Base-by-base conservation (phyloP, 345 rosid species). In the Corchorus capsularis region DNA sequence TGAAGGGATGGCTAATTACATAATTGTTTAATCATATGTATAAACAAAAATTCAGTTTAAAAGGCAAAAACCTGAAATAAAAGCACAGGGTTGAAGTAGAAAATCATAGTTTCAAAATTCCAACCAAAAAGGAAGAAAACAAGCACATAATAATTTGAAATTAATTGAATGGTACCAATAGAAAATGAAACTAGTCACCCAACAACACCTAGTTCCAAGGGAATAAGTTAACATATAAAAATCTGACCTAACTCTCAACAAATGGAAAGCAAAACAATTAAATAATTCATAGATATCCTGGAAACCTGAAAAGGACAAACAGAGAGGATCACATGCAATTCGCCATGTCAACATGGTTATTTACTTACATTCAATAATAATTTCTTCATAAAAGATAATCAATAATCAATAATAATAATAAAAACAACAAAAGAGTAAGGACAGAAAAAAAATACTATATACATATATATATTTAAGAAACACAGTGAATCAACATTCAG, bases 171-270 rank as follows among this genome's bases (percentile, higher is more conserved):
- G 45, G 56, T 39, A 37, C 68, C 34, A 55, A 75, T 32, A 60
- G 27, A 75, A 15, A 49, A 37, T 7, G 46, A 73, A 55, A 80
- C 75, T 80, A 81, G 71, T 73, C 76, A 83, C 61, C 86, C 77
- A 81, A 84, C 77, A 57, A 16, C 64, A 69, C 43, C 68, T 68
- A 73, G 63, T 59, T 76, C 73, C 71, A 63, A 73, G 35, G 49
- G 59, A 72, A 60, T 52, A 69, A 75, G 78, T 64, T 64, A 80
- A 52, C 74, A 34, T 74, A 74, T 55, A 63, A 65, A 63, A 70
- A 7, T 69, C 77, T 56, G 66, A 78, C 82, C 87, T 54, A 74
- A 80, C 81, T 54, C 78, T 77, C 72, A 74, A 45, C 76, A 39
- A 75, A 60, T 53, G 76, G 17, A 57, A 71, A 55, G 46, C 22